Evolutionary conservation across 306 rosid species (phyloP), one percentile per base, ranked within the genome.

Genomic region (Prunus fruticosa): DNA sequence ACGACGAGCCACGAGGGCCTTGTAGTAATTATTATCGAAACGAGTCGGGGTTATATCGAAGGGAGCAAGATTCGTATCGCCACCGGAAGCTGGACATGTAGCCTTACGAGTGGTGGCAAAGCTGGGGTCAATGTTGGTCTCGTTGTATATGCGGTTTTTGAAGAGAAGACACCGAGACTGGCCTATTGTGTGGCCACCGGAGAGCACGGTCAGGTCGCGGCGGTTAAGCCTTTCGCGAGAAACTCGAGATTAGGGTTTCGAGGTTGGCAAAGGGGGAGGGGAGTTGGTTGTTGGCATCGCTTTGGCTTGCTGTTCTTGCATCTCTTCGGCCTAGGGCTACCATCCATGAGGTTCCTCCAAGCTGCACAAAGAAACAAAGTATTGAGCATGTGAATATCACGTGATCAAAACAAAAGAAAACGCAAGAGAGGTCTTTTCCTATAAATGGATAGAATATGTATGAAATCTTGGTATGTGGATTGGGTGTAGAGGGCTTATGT

Each of bases 111-210:
- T 61, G 45, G 85, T 22, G 38, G 96, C 96, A 8, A 94, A 89
- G 34, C 1, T 20, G 2, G 85, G 16, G 52, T 87, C 85, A 38
- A 90, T 87, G 82, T 91, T 91, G 79, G 91, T 61, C 8, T 89
- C 93, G 57, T 92, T 92, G 91, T 89, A 89, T 8, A 92, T 82
- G 68, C 91, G 89, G 23, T 0, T 65, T 64, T 86, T 80, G 85
- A 94, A 94, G 25, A 79, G 54, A 28, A 19, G 57, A 56, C 98
- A 94, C n/a, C 77, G 78, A 0, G 84, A 72, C 23, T 69, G 77
- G 30, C 97, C 98, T 28, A 91, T 77, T 9, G 89, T 87, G 86
- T 94, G 98, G 51, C 47, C 89, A 0, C 97, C 97, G 2, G 96
- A 93, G 61, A 93, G 94, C 3, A 76, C 87, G 0, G 93, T 90